Evolutionary conservation across 192 early-diverging fungal species (phyloP).

Genomic region (Chytriomyces hyalinus): DNA sequence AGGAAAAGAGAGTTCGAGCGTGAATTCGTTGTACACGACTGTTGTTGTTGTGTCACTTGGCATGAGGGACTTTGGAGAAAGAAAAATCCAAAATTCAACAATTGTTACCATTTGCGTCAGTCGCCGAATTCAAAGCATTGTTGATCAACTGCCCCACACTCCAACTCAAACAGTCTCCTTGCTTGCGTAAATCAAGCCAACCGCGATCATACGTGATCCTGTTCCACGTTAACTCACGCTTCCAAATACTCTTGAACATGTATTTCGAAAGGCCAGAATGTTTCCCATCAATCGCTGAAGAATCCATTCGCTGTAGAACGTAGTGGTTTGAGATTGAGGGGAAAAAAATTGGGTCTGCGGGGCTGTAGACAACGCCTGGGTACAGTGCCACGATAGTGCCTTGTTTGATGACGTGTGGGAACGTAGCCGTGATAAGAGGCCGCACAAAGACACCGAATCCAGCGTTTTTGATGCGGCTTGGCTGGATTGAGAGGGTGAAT

Average conservation of each 20-base stretch:
- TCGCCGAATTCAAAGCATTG: background rate
- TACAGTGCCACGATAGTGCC: conserved; percentile 26
- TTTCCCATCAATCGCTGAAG: conserved; percentile 24
- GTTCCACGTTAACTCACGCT: conserved; percentile 24
- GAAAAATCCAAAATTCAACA: background rate
- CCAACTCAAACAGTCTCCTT: conserved; percentile 7
- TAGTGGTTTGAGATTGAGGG: conserved; percentile 28
- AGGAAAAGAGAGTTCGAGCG: conserved; percentile 2
- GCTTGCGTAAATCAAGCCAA: conserved; percentile 12
- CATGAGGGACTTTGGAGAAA: background rate
- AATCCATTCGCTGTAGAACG: conserved; percentile 29
- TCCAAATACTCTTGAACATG: conserved; percentile 30
- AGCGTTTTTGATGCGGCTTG: conserved; percentile 4
- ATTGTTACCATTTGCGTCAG: background rate
- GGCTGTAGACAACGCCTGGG: conserved; percentile 29
- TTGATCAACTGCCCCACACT: conserved; percentile 36
- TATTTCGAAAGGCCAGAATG: conserved; percentile 28
- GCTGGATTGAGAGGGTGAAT: background rate
- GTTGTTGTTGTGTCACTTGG: background rate
- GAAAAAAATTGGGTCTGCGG: conserved; percentile 25
- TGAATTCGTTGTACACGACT: conserved; percentile 38
- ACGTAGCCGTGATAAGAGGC: background rate
- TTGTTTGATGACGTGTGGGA: background rate
- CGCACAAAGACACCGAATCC: conserved; percentile 20
- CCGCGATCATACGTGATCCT: conserved; percentile 16